phyloP scores from a whole-genome alignment of 1,284 basidiomycete genomes.

The Mycena citricolor region DNA sequence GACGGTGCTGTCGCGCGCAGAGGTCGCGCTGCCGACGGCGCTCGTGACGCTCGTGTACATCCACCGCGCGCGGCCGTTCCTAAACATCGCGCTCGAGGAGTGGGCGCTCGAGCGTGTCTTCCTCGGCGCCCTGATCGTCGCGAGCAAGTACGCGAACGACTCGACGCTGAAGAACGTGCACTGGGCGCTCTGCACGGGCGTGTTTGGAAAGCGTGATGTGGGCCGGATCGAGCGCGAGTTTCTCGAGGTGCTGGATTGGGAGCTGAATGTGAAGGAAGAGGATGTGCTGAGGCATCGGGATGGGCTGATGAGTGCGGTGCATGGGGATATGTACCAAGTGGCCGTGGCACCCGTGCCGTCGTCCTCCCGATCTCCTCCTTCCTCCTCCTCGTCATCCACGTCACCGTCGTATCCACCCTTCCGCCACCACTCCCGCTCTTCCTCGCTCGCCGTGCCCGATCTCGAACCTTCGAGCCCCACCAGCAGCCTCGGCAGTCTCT shows the following conservation, averaged over 20 bases:
- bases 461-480: conserved; percentile 16
- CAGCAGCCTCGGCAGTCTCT: conserved; percentile 9
- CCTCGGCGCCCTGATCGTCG: conserved; percentile 55
- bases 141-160: conserved; percentile 61
- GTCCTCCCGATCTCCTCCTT: neutral
- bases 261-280: conserved; percentile 47
- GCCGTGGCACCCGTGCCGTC: conserved; percentile 1
- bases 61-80: conserved; percentile 51
- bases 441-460: conserved; percentile 8
- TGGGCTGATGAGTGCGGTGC: conserved; percentile 6
- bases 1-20: conserved; percentile 51
- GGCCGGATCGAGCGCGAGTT: conserved; percentile 63
- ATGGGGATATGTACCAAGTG: too few relatives aligned
- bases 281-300: conserved; percentile 50
- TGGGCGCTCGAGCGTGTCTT: conserved; percentile 64
- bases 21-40: conserved; percentile 49
- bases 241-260: conserved; percentile 56
- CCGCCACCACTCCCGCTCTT: conserved; percentile 3
- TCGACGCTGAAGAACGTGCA: conserved; percentile 62
- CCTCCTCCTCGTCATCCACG: neutral
- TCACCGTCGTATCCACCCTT: neutral
- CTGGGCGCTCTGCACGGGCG: conserved; percentile 60
- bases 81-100: conserved; percentile 56
- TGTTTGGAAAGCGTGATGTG: conserved; percentile 60
- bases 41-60: conserved; percentile 56